Base-by-base conservation (phyloP, 768 basidiomycete species). In the Amanita thiersii region DNA sequence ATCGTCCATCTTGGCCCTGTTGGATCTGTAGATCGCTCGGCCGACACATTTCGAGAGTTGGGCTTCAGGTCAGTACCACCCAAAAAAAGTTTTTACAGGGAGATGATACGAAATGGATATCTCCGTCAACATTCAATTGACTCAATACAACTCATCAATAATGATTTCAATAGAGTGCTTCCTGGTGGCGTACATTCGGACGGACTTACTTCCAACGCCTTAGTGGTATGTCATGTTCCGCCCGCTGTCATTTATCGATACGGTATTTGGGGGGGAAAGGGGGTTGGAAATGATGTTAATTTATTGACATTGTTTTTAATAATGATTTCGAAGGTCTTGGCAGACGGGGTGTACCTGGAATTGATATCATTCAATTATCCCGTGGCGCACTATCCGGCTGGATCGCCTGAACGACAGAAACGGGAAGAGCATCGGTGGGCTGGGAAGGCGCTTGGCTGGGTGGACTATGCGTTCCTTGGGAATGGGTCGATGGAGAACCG, bases 1-100 rank as follows among this genome's bases (percentile, higher is more conserved):
- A 74, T 86, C 43, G 71, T 86, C 0, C 76, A 85, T 53, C 63
- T 86, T n/a, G 78, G 78, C 0, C 75, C 81, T 0, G 77, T 81
- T 1, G 79, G 73, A 0, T 65, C 74, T 0, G 63, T 85, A 7
- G 53, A 66, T 14, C 56, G 69, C 24, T 69, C 66, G 15, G 63
- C 75, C 0, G 55, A 69, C 15, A 70, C 74, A 34, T 85, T 81
- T 46, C 62, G 62, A 14, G 51, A 66, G n/a, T 58, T 81, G 3
- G 85, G 83, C 4, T 85, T 86, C 70, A 73, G 65, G 84, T 85
- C 48, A 44, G 70, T 48, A n/a, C 29, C 7, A 38, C 23, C n/a
- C 30, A 25, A 40, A n/a, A n/a, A n/a, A n/a, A n/a, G n/a, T n/a
- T 10, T 30, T 21, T 15, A 7, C 10, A 24, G 18, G 21, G 17